phyloP scores from a whole-genome alignment of 208 protist genomes.

The Leishmania guyanensis region DNA sequence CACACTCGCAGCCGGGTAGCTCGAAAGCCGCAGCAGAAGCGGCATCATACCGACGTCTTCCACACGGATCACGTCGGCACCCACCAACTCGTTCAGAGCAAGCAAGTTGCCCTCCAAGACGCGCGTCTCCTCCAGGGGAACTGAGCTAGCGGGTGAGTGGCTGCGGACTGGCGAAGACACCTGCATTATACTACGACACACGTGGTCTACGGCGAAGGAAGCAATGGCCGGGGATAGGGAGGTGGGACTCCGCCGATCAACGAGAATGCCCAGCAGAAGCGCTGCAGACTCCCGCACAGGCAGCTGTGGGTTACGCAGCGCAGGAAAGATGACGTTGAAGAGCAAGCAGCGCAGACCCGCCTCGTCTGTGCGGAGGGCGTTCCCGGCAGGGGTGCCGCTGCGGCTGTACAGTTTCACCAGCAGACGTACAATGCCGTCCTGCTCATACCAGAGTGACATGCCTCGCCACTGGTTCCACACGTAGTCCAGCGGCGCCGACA shows the following conservation, averaged over 20 bases:
- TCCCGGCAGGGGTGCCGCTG: slow-evolving; percentile 20
- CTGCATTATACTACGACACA: slow-evolving; percentile 30
- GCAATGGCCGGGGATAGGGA: slow-evolving; percentile 27
- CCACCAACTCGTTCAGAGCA: slow-evolving; percentile 33
- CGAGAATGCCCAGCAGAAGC: slow-evolving; percentile 33
- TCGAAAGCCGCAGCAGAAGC: slow-evolving; percentile 54
- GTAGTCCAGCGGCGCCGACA: slow-evolving; percentile 26
- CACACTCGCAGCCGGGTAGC: slow-evolving; percentile 72
- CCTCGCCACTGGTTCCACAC: slow-evolving; percentile 23
- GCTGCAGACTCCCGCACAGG: slow-evolving; percentile 64
- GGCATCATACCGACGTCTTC: slow-evolving; percentile 15
- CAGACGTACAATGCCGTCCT: slow-evolving; percentile 32
- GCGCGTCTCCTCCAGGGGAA: slow-evolving; percentile 32
- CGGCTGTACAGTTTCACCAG: slow-evolving; percentile 23
- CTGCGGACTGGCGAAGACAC: slow-evolving; percentile 8
- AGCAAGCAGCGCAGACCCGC: slow-evolving; percentile 33
- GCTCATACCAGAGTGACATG: slow-evolving; percentile 31
- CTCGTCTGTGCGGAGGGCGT: slow-evolving; percentile 26
- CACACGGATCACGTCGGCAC: slow-evolving; percentile 16
- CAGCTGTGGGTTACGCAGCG: slow-evolving; percentile 56
- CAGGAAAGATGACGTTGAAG: slow-evolving; percentile 49
- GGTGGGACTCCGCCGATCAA: slow-evolving; percentile 15
- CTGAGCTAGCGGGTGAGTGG: slow-evolving; percentile 4
- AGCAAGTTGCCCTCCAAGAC: slow-evolving; percentile 55
- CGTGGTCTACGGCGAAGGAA: slow-evolving; percentile 32